Evolutionary conservation across 2,329 filamentous ascomycete genomes (phyloP).

Genomic region (Aureobasidium sp.): DNA sequence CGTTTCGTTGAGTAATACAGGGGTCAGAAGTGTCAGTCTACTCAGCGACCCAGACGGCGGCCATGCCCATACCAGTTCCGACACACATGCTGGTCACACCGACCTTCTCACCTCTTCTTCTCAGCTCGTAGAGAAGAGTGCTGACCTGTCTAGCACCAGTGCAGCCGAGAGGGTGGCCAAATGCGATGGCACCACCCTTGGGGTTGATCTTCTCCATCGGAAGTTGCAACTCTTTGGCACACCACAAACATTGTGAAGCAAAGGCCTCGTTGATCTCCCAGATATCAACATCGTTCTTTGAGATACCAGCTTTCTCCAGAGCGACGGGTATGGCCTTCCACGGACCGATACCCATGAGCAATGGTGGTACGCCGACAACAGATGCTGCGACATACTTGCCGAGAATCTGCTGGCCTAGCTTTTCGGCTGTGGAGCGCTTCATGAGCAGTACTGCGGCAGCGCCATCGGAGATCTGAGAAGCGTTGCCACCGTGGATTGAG

Average conservation of each 20-base stretch:
- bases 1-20: not conserved
- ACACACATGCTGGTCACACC: conserved; percentile 92
- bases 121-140: conserved; percentile 84
- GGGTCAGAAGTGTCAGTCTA: conserved; percentile 30
- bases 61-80: conserved; percentile 91
- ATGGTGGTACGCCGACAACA: conserved; percentile 80
- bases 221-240: conserved; percentile 77
- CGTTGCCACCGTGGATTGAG: conserved; percentile 92
- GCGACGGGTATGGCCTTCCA: conserved; percentile 94
- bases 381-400: conserved; percentile 87
- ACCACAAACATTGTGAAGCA: conserved; percentile 90
- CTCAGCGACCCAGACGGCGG: conserved; percentile 91
- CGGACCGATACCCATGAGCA: conserved; percentile 93
- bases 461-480: conserved; percentile 90
- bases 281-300: conserved; percentile 87
- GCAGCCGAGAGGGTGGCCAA: conserved; percentile 86
- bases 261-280: conserved; percentile 99
- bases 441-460: conserved; percentile 92
- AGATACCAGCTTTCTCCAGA: conserved; percentile 77
- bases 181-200: conserved; percentile 93
- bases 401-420: conserved; percentile 78
- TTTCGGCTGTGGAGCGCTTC: conserved; percentile 85
- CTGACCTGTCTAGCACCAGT: conserved; percentile 91
- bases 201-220: conserved; percentile 88
- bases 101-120: conserved; percentile 73